Evolutionary conservation across 306 rosid species (phyloP).

Genomic region (Canavalia ensiformis): DNA sequence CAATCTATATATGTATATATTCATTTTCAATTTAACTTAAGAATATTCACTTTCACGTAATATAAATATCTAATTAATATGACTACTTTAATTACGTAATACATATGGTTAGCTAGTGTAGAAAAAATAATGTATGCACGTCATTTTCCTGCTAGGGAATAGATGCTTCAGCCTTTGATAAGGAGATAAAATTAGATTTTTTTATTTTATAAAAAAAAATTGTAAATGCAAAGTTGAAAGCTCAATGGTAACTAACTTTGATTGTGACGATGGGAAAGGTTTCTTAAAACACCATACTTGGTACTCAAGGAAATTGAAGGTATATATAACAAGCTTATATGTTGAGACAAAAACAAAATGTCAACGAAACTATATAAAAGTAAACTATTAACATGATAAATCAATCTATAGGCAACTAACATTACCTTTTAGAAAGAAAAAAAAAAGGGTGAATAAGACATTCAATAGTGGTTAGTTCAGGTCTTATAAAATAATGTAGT

Average conservation of each 20-base stretch:
- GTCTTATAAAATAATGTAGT: constrained; percentile 7
- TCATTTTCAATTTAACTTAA: too few relatives aligned
- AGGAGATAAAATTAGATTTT: not conserved
- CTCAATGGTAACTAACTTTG: constrained; percentile 15
- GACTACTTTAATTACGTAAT: not conserved
- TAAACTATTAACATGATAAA: not conserved
- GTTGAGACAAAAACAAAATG: constrained; percentile 10
- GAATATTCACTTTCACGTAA: too few relatives aligned
- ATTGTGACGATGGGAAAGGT: not conserved
- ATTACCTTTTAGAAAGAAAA: not conserved
- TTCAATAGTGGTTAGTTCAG: constrained; percentile 29
- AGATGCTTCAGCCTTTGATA: not conserved
- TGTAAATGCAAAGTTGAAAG: constrained; percentile 1
- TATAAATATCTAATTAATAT: not conserved
- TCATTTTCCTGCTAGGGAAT: not conserved
- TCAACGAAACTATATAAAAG: not conserved
- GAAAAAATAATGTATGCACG: not conserved
- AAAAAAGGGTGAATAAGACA: not conserved
- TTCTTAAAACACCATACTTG: constrained; percentile 6
- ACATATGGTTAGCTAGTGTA: not conserved
- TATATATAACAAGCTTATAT: not conserved
- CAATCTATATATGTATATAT: too few relatives aligned
- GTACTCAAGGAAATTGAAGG: not conserved
- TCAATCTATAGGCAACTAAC: constrained; percentile 19
- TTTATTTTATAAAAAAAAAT: too few relatives aligned